These are phyloP conservation scores for Rhodamnia argentea DNA, from an alignment of 345 rosid genomes.

Conservation along the genomic window DNA sequence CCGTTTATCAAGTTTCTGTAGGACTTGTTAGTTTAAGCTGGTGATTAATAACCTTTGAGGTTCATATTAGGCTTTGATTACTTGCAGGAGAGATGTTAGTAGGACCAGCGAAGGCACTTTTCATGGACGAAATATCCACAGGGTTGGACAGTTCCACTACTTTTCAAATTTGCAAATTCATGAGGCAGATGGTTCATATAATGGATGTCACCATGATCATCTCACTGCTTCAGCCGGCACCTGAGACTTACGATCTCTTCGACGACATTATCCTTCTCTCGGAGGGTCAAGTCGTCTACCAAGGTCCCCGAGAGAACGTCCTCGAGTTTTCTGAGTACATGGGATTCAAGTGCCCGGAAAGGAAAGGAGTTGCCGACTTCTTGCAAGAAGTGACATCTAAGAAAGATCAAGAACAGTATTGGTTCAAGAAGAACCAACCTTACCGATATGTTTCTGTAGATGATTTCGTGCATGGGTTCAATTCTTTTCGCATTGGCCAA, in stretches of 20 bases:
- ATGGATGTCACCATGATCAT: slow-evolving; percentile 52
- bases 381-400: slow-evolving; percentile 28
- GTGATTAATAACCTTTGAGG: neutral
- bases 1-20: neutral
- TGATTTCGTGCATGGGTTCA: slow-evolving; percentile 36
- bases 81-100: slow-evolving; percentile 7
- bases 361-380: slow-evolving; percentile 4
- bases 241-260: slow-evolving; percentile 69
- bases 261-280: slow-evolving; percentile 66
- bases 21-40: neutral
- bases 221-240: slow-evolving; percentile 80
- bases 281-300: slow-evolving; percentile 62
- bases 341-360: slow-evolving; percentile 37
- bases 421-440: slow-evolving; percentile 42
- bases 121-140: slow-evolving; percentile 11
- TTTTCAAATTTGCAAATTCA: slow-evolving; percentile 54
- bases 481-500: slow-evolving; percentile 43
- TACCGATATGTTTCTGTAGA: slow-evolving; percentile 35
- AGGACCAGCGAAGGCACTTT: slow-evolving; percentile 1
- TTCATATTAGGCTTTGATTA: neutral
- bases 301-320: slow-evolving; percentile 53
- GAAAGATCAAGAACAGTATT: slow-evolving; percentile 76
- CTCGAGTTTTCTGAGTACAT: slow-evolving; percentile 57
- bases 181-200: slow-evolving; percentile 63
- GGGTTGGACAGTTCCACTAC: slow-evolving; percentile 19